Evolutionary conservation across 2,329 filamentous ascomycete species (phyloP), one percentile per base, ranked within the genome.

Genomic region (Colletotrichum salicis): DNA sequence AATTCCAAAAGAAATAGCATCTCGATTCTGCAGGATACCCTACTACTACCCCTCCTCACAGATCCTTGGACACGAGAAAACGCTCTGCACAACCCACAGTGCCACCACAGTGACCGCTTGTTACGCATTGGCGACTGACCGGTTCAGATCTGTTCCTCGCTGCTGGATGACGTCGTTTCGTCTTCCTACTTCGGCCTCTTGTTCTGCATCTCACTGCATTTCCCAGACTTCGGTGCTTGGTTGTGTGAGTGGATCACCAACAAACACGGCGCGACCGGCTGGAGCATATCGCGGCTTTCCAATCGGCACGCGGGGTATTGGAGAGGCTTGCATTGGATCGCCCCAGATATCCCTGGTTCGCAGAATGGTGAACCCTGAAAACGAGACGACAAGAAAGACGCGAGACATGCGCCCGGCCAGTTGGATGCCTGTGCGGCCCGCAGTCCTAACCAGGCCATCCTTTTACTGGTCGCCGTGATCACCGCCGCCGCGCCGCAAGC

Each of bases 311-410:
- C 70, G 70, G 70, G 70, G 70, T 70, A 69, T 59, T 64, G 65
- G 66, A 55, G 68, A 71, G 65, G 48, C 70, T 71, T 72, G 70
- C 70, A 72, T 72, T 64, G 66, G 70, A 70, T 72, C 66, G 65
- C 45, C 70, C 70, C 59, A 70, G 59, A 64, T 60, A 63, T 60
- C 64, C 69, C 66, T 72, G 64, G 70, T 55, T 22, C 66, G n/a
- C 48, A 72, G 70, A 72, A 71, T 59, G 37, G 69, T 69, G 65
- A 71, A 72, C 70, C 70, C 70, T 72, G 70, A 72, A 72, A 72
- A 72, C 65, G 70, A 72, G 70, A 72, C 66, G 66, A 60, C 60
- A 56, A 22, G 52, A 58, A 24, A 22, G 29, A 60, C 70, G 59
- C 70, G 65, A 72, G 70, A 72, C 70, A 72, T 70, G 66, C 54